phyloP scores from a whole-genome alignment of 2,329 filamentous ascomycete genomes.

The Fusarium neocosmosporiellum region DNA sequence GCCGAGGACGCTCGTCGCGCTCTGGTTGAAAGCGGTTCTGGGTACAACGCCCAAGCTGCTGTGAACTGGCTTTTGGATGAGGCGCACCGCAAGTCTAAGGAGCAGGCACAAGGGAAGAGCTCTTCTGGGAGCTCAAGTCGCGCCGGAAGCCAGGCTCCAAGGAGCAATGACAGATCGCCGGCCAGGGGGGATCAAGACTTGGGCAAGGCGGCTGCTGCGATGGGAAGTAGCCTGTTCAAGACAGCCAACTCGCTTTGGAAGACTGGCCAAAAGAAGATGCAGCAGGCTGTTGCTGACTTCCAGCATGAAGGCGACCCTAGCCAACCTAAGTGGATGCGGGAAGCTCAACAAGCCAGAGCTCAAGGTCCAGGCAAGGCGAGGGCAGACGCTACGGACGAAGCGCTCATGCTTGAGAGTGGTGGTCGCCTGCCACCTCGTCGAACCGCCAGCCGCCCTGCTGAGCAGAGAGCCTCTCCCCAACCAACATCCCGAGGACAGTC shows the following conservation, averaged over 20 bases:
- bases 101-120: constrained; percentile 70
- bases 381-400: constrained; percentile 73
- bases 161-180: constrained; percentile 66
- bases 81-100: constrained; percentile 85
- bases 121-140: constrained; percentile 54
- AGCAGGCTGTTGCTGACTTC: constrained; percentile 91
- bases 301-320: constrained; percentile 76
- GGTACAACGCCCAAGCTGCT: constrained; percentile 84
- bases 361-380: constrained; percentile 47
- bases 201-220: constrained; percentile 81
- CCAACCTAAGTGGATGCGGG: constrained; percentile 96
- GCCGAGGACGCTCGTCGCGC: constrained; percentile 85
- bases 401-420: constrained; percentile 80
- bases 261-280: constrained; percentile 89
- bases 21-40: constrained; percentile 81
- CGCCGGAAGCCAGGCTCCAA: constrained; percentile 30
- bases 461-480: constrained; percentile 45
- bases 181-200: constrained; percentile 75
- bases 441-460: constrained; percentile 42
- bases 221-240: constrained; percentile 88
- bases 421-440: constrained; percentile 61
- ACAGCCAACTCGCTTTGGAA: constrained; percentile 97
- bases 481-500: constrained; percentile 59
- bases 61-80: constrained; percentile 92
- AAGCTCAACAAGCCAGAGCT: constrained; percentile 64